These are phyloP conservation scores for Solanum bulbocastanum DNA, from an alignment of 257 asterid species.

Conservation along the genomic window DNA sequence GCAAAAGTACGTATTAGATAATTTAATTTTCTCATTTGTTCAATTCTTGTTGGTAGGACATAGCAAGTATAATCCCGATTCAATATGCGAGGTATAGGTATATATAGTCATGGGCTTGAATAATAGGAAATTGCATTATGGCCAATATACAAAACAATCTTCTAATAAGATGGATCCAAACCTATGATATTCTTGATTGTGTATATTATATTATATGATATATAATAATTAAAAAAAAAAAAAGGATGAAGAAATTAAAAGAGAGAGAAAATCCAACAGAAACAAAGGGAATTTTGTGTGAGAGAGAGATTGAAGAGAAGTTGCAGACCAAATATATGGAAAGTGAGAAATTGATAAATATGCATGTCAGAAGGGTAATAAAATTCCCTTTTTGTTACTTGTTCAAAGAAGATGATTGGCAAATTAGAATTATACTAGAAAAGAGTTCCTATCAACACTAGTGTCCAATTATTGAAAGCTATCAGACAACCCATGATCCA, in stretches of 20 bases:
- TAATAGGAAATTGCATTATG: background rate
- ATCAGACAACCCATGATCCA: slow-evolving; percentile 40
- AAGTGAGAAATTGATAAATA: slow-evolving; percentile 12
- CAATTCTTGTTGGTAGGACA: background rate
- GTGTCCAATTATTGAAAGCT: slow-evolving; percentile 28
- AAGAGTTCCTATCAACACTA: background rate
- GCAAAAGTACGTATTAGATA: background rate
- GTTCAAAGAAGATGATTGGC: slow-evolving; percentile 16
- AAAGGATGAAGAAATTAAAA: background rate
- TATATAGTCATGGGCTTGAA: background rate
- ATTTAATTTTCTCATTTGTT: background rate
- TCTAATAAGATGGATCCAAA: background rate
- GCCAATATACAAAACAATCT: background rate
- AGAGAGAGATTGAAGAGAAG: slow-evolving; percentile 1
- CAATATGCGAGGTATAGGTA: background rate
- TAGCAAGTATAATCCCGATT: background rate
- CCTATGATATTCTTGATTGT: background rate
- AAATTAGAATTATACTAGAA: background rate
- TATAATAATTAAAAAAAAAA: background rate
- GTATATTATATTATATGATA: background rate
- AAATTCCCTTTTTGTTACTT: slow-evolving; percentile 26
- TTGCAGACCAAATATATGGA: background rate
- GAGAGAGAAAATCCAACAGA: background rate
- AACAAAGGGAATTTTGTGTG: slow-evolving; percentile 14
- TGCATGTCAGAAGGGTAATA: slow-evolving; percentile 17